These are phyloP conservation scores for Globisporangium polare DNA, from an alignment of 352 stramenopile genomes.

Conservation along the genomic window DNA sequence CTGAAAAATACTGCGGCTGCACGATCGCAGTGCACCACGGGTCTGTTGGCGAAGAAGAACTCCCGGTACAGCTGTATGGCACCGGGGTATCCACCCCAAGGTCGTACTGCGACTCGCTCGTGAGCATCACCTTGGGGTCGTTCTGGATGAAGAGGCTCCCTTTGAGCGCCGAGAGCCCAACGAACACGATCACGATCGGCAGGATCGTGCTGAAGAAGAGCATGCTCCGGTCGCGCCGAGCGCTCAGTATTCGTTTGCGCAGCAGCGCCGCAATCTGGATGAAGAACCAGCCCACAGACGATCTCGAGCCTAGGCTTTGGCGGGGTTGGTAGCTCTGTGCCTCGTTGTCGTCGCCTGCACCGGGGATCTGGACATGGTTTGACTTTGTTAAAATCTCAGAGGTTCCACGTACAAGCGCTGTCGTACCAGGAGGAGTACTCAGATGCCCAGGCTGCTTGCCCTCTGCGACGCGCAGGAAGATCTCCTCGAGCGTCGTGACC, in stretches of 20 bases:
- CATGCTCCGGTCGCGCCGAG: constrained; percentile 59
- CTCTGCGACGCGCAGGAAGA: constrained; percentile 88
- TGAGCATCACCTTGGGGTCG: constrained; percentile 46
- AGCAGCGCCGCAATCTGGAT: constrained; percentile 56
- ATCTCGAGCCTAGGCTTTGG: neutral
- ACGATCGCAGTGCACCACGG: constrained; percentile 22
- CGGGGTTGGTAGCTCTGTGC: neutral
- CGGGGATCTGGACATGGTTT: neutral
- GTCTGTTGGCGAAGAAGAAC: neutral
- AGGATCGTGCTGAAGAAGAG: constrained; percentile 73
- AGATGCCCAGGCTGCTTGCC: neutral
- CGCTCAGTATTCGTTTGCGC: constrained; percentile 47
- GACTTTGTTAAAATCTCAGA: neutral
- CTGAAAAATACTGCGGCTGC: constrained; percentile 19
- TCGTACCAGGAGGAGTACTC: neutral
- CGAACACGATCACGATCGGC: constrained; percentile 60
- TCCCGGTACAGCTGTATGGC: constrained; percentile 38
- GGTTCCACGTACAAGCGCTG: neutral
- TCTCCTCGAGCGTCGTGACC: constrained; percentile 86
- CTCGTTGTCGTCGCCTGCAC: neutral
- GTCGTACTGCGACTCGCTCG: constrained; percentile 25
- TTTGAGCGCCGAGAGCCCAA: constrained; percentile 57
- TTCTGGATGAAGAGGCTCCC: constrained; percentile 43
- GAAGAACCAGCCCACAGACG: constrained; percentile 19
- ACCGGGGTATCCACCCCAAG: constrained; percentile 31